Evolutionary conservation across 805 yeast genomes (phyloP), one percentile per base, ranked within the genome.

Genomic region (Tetrapisispora taiwanensis): DNA sequence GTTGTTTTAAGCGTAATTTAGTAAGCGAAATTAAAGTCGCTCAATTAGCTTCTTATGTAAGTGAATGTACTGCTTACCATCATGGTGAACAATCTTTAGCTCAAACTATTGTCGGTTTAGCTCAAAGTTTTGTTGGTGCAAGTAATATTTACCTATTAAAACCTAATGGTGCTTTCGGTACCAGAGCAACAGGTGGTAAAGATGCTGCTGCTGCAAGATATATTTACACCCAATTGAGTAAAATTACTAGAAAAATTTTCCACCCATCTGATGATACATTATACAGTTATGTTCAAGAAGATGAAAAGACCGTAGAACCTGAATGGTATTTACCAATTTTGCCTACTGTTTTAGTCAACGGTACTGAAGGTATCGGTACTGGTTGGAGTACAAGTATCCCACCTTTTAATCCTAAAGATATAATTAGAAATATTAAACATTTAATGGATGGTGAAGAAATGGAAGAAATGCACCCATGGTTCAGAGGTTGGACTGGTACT

Each of bases 131-230:
- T 59, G 82, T 90, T 40, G 98, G 98, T 10, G 73, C 95, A 7
- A 92, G 92, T 58, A 92, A 92, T 58, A 67, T 92, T 53, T 84
- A 92, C 62, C 58, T 87, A 42, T 69, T 92, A 55, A 74, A 78
- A 60, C 98, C 98, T 39, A 84, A 83, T 61, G 98, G 98, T 72
- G 81, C 87, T 30, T 92, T 92, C 61, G 98, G 98, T 74, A 81
- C 96, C 1, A 79, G 98, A 67, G 89, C 92, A 22, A 74, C 86
- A 22, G 98, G 98, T 65, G 98, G 98, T 70, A 92, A 92, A 63
- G 98, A 92, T 70, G 92, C 89, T 14, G 84, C 97, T n/a, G 97
- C 97, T 24, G 81, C 96, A 38, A 89, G 98, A 75, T 92, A 92
- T 70, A 89, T 92, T 62, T 85, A 76, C 63, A 92, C 98, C 0